Evolutionary conservation across 106 monocot genomes (phyloP).

Genomic region (Platanthera zijinensis): DNA sequence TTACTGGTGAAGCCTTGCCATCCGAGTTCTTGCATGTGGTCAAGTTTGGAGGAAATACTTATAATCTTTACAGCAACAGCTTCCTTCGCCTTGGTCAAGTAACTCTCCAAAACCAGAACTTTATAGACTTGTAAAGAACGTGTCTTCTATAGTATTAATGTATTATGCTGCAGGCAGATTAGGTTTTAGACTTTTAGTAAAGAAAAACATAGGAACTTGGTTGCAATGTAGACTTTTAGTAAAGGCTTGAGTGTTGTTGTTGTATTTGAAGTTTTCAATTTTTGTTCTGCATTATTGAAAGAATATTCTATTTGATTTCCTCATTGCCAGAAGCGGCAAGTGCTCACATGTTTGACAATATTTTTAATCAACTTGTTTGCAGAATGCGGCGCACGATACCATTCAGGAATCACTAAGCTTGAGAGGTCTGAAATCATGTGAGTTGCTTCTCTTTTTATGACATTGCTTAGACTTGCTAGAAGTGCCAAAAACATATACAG

Average conservation of each 20-base stretch:
- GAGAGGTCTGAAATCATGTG: constrained; percentile 31
- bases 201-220: not conserved
- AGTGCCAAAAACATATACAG: not conserved
- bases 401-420: constrained; percentile 32
- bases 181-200: not conserved
- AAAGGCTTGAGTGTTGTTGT: too few species aligned
- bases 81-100: constrained; percentile 98
- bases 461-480: not conserved
- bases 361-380: constrained; percentile 16
- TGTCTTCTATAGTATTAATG: not conserved
- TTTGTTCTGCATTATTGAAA: not conserved
- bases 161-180: not conserved
- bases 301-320: not conserved
- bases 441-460: constrained; percentile 9
- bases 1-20: constrained; percentile 59
- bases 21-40: constrained; percentile 45
- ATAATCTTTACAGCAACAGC: constrained; percentile 82
- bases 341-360: not conserved
- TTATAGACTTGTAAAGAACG: not conserved
- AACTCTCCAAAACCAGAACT: constrained; percentile 3
- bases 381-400: constrained; percentile 54
- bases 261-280: too few species aligned
- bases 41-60: constrained; percentile 55
- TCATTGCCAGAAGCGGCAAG: not conserved
- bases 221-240: not conserved